Conservation (phyloP, 805 yeast species). For the Candida hungchunana region DNA sequence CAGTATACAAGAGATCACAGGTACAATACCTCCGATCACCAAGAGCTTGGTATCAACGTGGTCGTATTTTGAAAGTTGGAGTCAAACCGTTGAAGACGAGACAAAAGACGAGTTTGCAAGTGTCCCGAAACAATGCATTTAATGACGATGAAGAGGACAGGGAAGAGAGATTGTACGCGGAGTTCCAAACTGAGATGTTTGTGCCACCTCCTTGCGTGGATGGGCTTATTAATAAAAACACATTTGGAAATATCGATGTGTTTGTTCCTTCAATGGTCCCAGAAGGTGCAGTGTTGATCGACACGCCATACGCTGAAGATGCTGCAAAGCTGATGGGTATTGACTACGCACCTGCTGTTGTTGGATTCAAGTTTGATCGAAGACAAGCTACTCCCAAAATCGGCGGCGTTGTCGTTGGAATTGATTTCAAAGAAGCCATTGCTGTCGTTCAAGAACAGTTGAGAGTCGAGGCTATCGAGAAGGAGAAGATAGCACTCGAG, state of each 20-base stretch:
- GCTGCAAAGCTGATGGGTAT: constrained; percentile 72
- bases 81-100: constrained; percentile 55
- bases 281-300: constrained; percentile 61
- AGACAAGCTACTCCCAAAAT: constrained; percentile 55
- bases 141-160: constrained; percentile 34
- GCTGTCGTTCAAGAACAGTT: constrained; percentile 44
- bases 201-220: constrained; percentile 51
- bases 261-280: constrained; percentile 83
- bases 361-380: constrained; percentile 72
- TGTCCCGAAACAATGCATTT: constrained; percentile 14
- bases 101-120: constrained; percentile 27
- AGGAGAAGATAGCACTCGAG: constrained; percentile 39
- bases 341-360: constrained; percentile 84
- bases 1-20: constrained; percentile 65
- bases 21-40: constrained; percentile 67
- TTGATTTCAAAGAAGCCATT: constrained; percentile 58
- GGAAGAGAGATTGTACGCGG: constrained; percentile 67
- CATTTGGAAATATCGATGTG: constrained; percentile 80
- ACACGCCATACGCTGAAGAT: constrained; percentile 47
- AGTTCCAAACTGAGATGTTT: constrained; percentile 70
- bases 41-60: constrained; percentile 81
- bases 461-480: constrained; percentile 38
- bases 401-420: constrained; percentile 74
- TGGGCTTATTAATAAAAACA: constrained; percentile 70
- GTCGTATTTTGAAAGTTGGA: constrained; percentile 70